A percentile compares a stretch with the other conserved stretches of the same genome.
These are phyloP conservation scores for Pelargonium australe DNA, from an alignment of 441 rosid species.

Conservation along the genomic window DNA sequence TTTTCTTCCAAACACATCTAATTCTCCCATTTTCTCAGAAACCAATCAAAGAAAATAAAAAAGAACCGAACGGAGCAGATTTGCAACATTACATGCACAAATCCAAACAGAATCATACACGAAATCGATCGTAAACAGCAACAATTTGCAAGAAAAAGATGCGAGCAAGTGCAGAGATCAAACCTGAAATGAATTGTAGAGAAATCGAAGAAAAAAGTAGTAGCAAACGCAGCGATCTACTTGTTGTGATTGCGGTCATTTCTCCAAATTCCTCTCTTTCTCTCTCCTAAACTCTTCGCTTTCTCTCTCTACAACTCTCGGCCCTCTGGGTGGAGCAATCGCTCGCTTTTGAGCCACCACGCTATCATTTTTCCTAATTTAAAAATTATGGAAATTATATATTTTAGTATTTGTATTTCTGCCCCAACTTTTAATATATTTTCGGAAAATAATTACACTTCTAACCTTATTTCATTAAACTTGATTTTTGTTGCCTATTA, in stretches of 20 bases:
- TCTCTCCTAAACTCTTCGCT: slow-evolving; percentile 9
- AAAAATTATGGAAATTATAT: neutral
- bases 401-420: neutral
- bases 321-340: slow-evolving; percentile 1
- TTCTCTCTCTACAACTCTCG: neutral
- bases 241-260: slow-evolving; percentile 34
- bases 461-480: no score
- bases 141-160: neutral
- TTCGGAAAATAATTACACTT: no score
- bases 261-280: slow-evolving; percentile 10
- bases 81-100: neutral
- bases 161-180: slow-evolving; percentile 9
- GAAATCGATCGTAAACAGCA: neutral
- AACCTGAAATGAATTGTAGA: slow-evolving; percentile 61
- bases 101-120: slow-evolving; percentile 1
- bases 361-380: neutral
- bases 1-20: neutral
- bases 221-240: slow-evolving; percentile 29
- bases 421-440: neutral
- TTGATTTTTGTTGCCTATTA: no score
- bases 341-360: slow-evolving; percentile 6
- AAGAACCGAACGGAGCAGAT: neutral
- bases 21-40: slow-evolving; percentile 14
- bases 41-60: slow-evolving; percentile 7
- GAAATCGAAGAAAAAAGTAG: slow-evolving; percentile 41